Evolutionary conservation across 2,329 filamentous ascomycete species (phyloP).

Genomic region (Trichoderma oligosporum): DNA sequence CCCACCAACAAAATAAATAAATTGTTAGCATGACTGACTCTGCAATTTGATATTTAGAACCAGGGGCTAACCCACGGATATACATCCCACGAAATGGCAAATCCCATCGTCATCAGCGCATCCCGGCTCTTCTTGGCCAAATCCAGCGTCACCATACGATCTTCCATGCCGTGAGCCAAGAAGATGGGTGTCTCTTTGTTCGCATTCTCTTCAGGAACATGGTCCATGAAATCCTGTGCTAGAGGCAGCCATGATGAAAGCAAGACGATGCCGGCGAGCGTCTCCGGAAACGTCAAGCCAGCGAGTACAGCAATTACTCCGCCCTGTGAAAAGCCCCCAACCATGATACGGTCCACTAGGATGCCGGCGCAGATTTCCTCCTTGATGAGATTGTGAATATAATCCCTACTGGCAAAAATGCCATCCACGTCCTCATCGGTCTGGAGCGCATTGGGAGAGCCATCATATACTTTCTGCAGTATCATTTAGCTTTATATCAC

Average conservation of each 20-base stretch:
- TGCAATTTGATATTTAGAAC: no score
- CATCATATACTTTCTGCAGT: slow-evolving; percentile 12
- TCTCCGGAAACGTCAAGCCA: slow-evolving; percentile 67
- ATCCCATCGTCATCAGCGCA: slow-evolving; percentile 61
- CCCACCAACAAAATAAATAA: slow-evolving; percentile 8
- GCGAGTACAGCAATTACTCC: slow-evolving; percentile 84
- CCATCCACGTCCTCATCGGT: slow-evolving; percentile 64
- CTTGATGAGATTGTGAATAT: slow-evolving; percentile 76
- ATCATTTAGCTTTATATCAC: neutral
- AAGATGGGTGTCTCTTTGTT: slow-evolving; percentile 72
- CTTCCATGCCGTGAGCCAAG: slow-evolving; percentile 75
- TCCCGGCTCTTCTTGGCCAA: slow-evolving; percentile 65
- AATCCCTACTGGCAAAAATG: slow-evolving; percentile 67
- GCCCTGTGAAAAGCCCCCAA: slow-evolving; percentile 86
- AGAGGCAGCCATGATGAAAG: slow-evolving; percentile 82
- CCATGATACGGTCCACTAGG: slow-evolving; percentile 73
- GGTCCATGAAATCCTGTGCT: slow-evolving; percentile 41
- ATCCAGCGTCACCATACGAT: slow-evolving; percentile 64
- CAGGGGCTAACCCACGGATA: slow-evolving; percentile 73
- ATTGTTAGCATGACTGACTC: neutral
- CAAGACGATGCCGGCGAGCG: slow-evolving; percentile 80
- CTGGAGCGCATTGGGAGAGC: slow-evolving; percentile 13
- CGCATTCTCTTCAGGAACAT: slow-evolving; percentile 31
- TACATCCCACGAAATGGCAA: slow-evolving; percentile 69
- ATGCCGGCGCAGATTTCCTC: slow-evolving; percentile 74